Base-by-base conservation (phyloP, 2,329 filamentous ascomycete genomes). In the Trematosphaeria pertusa region DNA sequence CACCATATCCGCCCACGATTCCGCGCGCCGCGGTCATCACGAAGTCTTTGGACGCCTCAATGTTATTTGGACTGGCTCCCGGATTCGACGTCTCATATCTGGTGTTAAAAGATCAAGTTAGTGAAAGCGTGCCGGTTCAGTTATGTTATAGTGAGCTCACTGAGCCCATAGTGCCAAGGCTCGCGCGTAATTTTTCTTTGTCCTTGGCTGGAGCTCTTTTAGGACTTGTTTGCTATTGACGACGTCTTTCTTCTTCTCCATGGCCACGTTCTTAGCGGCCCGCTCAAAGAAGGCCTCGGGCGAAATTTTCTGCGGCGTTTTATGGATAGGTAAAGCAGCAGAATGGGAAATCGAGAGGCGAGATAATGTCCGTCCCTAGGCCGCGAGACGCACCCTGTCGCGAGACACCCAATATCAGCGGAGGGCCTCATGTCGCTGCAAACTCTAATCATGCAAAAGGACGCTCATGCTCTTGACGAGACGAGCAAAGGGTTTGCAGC, bases 261-360 rank as follows among this genome's bases (percentile, higher is more conserved):
- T 43, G 15, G 46, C 46, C 21, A 43, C 34, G 32, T 48, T 48
- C 17, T 43, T 12, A 35, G 30, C 38, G 20, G 44, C 33, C 37
- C 38, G 38, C 38, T 41, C 12, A 32, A 41, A 41, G 19, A 41
- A 41, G 38, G 38, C 38, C 18, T 41, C 26, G 37, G 18, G 38
- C 11, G 31, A 48, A 48, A 48, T 48, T 34, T 43, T 48, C 40
- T 38, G 24, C 24, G 22, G 46, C 35, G 43, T 48, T 43, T 38
- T 39, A 31, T 43, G 9, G 14, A 37, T 45, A 45, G 15, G 22
- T 35, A 22, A 44, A 39, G 36, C 26, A 40, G 24, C 20, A 31
- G 20, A 34, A 26, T 24, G n/a, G 14, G 10, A 40, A 35, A 48
- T 43, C 37, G 24, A 48, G n/a, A n/a, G n/a, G 43, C 20, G 37